These are phyloP conservation scores for Phoma sp. DNA, from an alignment of 2,329 filamentous ascomycete species.

Conservation along the genomic window DNA sequence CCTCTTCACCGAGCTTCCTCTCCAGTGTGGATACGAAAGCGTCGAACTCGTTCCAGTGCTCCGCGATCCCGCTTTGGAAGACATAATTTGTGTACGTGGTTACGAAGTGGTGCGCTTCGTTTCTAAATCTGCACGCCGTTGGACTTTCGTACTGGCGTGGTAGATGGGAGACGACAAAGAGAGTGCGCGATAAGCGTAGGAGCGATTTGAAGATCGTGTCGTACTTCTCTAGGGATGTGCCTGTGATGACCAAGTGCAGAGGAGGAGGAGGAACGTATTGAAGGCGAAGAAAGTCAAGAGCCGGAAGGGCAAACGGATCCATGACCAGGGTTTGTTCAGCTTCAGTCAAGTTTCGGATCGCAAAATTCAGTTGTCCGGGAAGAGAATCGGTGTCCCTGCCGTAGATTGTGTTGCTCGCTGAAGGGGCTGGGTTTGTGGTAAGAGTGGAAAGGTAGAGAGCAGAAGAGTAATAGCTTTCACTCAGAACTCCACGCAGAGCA, in stretches of 20 bases:
- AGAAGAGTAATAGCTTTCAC: conserved; percentile 69
- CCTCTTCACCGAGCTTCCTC: conserved; percentile 56
- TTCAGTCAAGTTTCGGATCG: conserved; percentile 73
- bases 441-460: conserved; percentile 37
- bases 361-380: conserved; percentile 65
- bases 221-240: conserved; percentile 75
- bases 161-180: conserved; percentile 67
- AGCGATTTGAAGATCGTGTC: conserved; percentile 84
- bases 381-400: conserved; percentile 45
- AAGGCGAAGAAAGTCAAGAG: conserved; percentile 89
- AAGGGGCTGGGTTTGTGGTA: not conserved
- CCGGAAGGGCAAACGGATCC: conserved; percentile 81
- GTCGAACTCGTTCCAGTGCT: conserved; percentile 76
- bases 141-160: conserved; percentile 34
- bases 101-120: conserved; percentile 82
- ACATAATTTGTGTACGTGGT: conserved; percentile 76
- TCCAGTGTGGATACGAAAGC: conserved; percentile 69
- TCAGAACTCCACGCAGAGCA: conserved; percentile 83
- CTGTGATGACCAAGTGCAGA: conserved; percentile 75
- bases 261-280: conserved; percentile 80
- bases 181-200: conserved; percentile 77
- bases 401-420: conserved; percentile 12
- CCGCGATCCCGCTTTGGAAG: conserved; percentile 76
- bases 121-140: conserved; percentile 60
- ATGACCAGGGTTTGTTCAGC: conserved; percentile 84